Evolutionary conservation across 2,329 filamentous ascomycete genomes (phyloP).

Genomic region (Falciphora oryzae): DNA sequence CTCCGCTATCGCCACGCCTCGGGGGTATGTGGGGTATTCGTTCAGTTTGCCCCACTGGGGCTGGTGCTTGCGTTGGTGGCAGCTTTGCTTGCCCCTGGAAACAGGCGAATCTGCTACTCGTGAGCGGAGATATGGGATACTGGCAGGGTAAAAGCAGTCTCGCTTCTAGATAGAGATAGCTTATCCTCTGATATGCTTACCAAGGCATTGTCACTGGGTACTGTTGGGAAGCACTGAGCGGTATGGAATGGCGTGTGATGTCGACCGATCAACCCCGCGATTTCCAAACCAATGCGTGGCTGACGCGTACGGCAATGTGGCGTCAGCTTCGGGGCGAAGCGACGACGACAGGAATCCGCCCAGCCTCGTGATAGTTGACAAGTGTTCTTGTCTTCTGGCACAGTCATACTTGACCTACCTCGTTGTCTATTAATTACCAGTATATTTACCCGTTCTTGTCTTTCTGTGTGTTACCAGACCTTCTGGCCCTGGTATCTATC

Average conservation of each 20-base stretch:
- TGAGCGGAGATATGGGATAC: too few species aligned
- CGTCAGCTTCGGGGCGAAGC: neutral
- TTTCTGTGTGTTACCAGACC: neutral
- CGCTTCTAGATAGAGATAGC: too few species aligned
- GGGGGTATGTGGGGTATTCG: neutral
- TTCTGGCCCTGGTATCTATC: neutral
- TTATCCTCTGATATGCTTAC: too few species aligned
- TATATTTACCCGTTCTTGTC: neutral
- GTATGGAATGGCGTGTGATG: neutral
- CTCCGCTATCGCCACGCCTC: slow-evolving; percentile 8
- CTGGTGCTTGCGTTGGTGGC: neutral
- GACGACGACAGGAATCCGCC: neutral
- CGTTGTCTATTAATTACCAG: neutral
- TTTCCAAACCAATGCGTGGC: slow-evolving; percentile 5
- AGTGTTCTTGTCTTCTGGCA: neutral
- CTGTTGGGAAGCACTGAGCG: too few species aligned
- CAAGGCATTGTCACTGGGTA: too few species aligned
- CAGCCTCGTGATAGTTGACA: neutral
- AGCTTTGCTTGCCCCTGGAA: too few species aligned
- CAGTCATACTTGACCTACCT: neutral
- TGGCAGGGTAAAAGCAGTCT: too few species aligned
- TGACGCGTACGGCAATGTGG: slow-evolving; percentile 11
- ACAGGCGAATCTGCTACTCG: too few species aligned
- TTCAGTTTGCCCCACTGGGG: neutral
- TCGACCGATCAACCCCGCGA: slow-evolving; percentile 3